Base-by-base conservation (phyloP, 805 yeast genomes). In the Suhomyces faveliae region DNA sequence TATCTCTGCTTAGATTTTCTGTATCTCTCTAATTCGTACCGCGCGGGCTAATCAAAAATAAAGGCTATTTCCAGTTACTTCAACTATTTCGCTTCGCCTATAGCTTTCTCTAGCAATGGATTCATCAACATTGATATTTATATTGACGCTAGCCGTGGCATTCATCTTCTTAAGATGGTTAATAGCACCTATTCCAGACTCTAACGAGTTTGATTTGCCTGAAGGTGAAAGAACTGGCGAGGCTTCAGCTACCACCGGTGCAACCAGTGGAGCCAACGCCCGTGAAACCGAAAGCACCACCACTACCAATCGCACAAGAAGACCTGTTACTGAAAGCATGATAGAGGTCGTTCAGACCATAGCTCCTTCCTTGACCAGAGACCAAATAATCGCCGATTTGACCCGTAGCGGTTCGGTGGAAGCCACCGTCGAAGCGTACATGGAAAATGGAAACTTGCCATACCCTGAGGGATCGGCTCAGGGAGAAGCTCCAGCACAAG, bases 301-400 rank as follows among this genome's bases (percentile, higher is more conserved):
- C 42, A 50, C 42, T 40, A 40, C 19, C 35, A 40, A 47, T 46
- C 57, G 54, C 29, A 46, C 48, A 35, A 70, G 76, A 41, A 76
- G 87, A 48, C 69, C 63, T 11, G 83, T 85, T 19, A 82, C 85
- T 3, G 73, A 71, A 4, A 80, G 79, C 48, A 92, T 92, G 98
- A 75, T 92, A 39, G 94, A 86, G 53, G 84, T 87, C 0, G 97
- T 92, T 2, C 87, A 83, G 56, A 82, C 89, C 37, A 73, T 92
- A 47, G 96, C 90, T 0, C 97, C 97, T 3, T 73, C 74, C 17
- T 68, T 88, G 25, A 74, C 87, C 1, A 76, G 68, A 3, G 87
- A 79, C 6, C 95, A 87, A 61, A 89, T 94, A 51, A 74, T 83
- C 51, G 73, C 75, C 51, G 96, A 87, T 62, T 76, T 94, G 51